Evolutionary conservation across 495 filamentous ascomycete genomes (phyloP), one percentile per base, ranked within the genome.

Genomic region (Penicillium psychrofluorescens): DNA sequence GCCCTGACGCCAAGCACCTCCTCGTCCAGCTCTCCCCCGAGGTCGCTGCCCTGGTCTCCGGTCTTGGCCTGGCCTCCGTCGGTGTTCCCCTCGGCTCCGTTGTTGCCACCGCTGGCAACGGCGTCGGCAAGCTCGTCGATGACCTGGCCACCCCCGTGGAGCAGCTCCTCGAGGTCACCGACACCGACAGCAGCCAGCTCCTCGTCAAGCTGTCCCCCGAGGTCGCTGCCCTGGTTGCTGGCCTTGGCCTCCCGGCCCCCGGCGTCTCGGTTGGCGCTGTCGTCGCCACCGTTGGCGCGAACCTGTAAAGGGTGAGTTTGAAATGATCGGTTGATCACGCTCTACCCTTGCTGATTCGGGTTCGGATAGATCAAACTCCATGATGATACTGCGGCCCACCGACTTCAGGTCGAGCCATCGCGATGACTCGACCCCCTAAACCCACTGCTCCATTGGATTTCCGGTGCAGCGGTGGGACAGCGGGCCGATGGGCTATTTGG

Each of bases 211-310:
- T 71, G 38, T 54, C 58, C 43, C 55, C 60, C 35, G 32, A 43
- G 35, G 63, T 68, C 35, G 48, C 59, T 33, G 45, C 45, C 27
- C 63, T 70, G 30, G 51, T 71, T 36, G 14, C 56, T 38, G 60
- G 68, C 36, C 64, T 70, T 11, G 63, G 65, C 41, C 65, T 71
- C 30, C 58, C 63, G 45, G 35, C 43, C 33, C 40, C 67, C 35
- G 63, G 56, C 36, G 38, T 37, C 35, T 49, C 67, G 39, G 55
- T 61, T 31, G 67, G 65, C 36, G n/a, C 47, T n/a, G 48, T 68
- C 36, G 58, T 68, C 36, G 57, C 52, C 43, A 66, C 62, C 40
- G 38, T 71, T 38, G 63, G 57, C 42, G 7, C 49, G 15, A 67
- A 66, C 62, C 51, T 69, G 42, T 64, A 62, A 62, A 57, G 44